Conservation (phyloP, 1,139 yeast species). For the Zygoascus meyerae region DNA sequence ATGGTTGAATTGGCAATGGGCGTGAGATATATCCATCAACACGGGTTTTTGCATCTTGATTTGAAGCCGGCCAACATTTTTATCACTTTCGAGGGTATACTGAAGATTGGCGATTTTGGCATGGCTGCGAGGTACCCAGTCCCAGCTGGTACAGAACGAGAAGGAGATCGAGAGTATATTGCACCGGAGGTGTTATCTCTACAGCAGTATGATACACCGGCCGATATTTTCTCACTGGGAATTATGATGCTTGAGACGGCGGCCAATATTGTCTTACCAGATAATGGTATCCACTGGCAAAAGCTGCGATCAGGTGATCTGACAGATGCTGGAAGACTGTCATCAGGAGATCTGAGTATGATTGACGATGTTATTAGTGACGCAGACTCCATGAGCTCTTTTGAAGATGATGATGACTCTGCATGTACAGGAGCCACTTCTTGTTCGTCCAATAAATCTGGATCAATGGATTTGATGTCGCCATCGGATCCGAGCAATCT, state of each 20-base stretch:
- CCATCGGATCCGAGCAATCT: slow-evolving; percentile 1
- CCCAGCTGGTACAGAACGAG: slow-evolving; percentile 61
- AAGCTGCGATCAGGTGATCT: slow-evolving; percentile 91
- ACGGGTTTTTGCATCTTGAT: slow-evolving; percentile 76
- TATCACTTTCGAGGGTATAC: slow-evolving; percentile 88
- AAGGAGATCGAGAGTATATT: slow-evolving; percentile 95
- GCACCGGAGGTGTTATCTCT: slow-evolving; percentile 91
- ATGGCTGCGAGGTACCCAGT: slow-evolving; percentile 57
- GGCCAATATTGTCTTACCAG: slow-evolving; percentile 91
- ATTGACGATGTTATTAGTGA: slow-evolving; percentile 10
- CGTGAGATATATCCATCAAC: slow-evolving; percentile 69
- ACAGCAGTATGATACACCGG: slow-evolving; percentile 82
- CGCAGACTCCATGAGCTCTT: slow-evolving; percentile 3
- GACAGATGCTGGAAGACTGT: slow-evolving; percentile 87
- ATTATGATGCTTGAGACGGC: slow-evolving; percentile 91
- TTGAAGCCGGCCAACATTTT: slow-evolving; percentile 93
- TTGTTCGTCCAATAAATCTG: slow-evolving; percentile 7
- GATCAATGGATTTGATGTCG: slow-evolving; percentile 4
- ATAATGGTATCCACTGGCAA: slow-evolving; percentile 96
- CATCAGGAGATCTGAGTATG: slow-evolving; percentile 52
- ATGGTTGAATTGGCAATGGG: slow-evolving; percentile 76
- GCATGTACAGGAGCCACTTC: slow-evolving; percentile 9
- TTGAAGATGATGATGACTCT: slow-evolving; percentile 18
- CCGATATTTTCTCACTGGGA: slow-evolving; percentile 91
- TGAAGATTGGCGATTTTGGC: slow-evolving; percentile 81